Evolutionary conservation across 177 flowering plant species (phyloP), one percentile per base, ranked within the genome.

Genomic region (Vitis hybrid): DNA sequence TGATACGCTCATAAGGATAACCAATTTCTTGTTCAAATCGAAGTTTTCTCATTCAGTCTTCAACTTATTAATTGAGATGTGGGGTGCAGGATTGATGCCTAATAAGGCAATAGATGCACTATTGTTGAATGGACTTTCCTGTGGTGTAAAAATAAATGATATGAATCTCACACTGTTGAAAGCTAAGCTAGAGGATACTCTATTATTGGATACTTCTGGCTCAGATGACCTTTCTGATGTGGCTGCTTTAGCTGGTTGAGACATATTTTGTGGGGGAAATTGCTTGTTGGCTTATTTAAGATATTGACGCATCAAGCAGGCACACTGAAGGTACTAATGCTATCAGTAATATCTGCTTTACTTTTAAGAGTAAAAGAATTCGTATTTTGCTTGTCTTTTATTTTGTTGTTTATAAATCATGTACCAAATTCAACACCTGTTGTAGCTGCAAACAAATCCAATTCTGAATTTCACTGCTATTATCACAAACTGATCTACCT

Each of bases 221-320:
- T 78, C 75, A 67, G 77, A 74, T 33, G 77, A 77, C 45, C 61
- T 72, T 52, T 62, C 64, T 67, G 73, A 72, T 19, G 59, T 72
- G 72, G 74, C 72, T 69, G 76, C 76, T 66, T 77, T 78, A 51
- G 68, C 70, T 3, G 79, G 70, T 51, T 79, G 72, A 76, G 26
- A 20, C 51, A 31, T 68, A 39, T 29, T 57, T 18, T 39, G 39
- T 61, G 50, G 39, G 13, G 49, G 16, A 9, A 61, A 16, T 61
- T 61, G 64, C 64, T 31, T 33, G 9, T 39, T 61, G 45, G 33
- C 50, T 61, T 14, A 31, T 18, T 3, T 4, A 10, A 31, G 33
- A 1, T 14, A 15, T 39, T 39, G 45, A 39, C 0, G 45, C 45
- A 39, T 39, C 19, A 39, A 15, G 29, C 64, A 33, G 50, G 50